These are phyloP conservation scores for Sequoiadendron giganteum DNA, from an alignment of 75 land plant genomes.

Conservation along the genomic window DNA sequence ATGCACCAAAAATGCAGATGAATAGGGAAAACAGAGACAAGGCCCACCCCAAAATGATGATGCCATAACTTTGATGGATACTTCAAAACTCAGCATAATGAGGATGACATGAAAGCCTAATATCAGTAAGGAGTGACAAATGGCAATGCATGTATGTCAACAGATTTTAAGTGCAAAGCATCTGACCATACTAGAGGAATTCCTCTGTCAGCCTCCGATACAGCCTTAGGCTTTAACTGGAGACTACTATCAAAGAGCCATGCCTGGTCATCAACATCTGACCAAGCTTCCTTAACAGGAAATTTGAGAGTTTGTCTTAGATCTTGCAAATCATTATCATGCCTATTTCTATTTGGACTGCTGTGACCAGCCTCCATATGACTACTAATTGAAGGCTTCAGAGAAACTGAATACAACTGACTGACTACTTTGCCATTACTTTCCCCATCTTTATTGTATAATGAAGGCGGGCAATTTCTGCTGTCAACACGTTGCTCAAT, in stretches of 20 bases:
- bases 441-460: constrained; percentile 20
- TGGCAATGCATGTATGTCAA: constrained; percentile 59
- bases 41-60: constrained; percentile 16
- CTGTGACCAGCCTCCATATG: constrained; percentile 12
- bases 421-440: constrained; percentile 36
- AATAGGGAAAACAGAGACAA: constrained; percentile 5
- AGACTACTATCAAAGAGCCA: constrained; percentile 41
- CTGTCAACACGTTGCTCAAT: constrained; percentile 11
- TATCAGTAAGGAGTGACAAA: constrained; percentile 71
- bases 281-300: constrained; percentile 54
- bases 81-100: constrained; percentile 3
- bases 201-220: constrained; percentile 16
- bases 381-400: constrained; percentile 8
- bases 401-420: constrained; percentile 11
- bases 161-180: constrained; percentile 42
- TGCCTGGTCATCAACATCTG: constrained; percentile 48
- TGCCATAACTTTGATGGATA: constrained; percentile 18
- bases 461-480: constrained; percentile 1
- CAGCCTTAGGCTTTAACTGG: constrained; percentile 16
- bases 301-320: constrained; percentile 31
- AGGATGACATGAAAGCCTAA: constrained; percentile 4
- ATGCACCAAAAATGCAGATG: constrained; percentile 13
- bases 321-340: constrained; percentile 36
- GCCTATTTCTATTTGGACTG: constrained; percentile 10
- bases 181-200: constrained; percentile 55